Evolutionary conservation across 805 yeast species (phyloP).

Genomic region (Wickerhamiella bombiphila): DNA sequence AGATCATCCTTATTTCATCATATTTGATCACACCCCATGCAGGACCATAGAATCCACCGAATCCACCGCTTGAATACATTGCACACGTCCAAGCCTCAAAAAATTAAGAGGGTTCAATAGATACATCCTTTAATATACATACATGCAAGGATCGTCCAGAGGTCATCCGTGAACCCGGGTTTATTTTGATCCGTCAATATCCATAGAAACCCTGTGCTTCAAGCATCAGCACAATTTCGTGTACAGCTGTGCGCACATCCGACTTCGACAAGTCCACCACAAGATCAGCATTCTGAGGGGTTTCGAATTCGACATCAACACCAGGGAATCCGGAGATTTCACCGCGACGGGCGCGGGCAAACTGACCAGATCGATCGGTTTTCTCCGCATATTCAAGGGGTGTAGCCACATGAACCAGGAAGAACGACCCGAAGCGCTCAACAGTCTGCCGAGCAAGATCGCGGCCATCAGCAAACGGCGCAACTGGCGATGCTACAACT

Average conservation of each 20-base stretch:
- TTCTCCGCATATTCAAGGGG: slow-evolving; percentile 32
- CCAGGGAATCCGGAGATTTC: slow-evolving; percentile 36
- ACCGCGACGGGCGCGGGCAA: slow-evolving; percentile 31
- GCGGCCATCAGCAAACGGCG: slow-evolving; percentile 32
- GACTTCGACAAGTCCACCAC: slow-evolving; percentile 38
- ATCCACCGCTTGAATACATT: no score
- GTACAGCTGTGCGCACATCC: slow-evolving; percentile 56
- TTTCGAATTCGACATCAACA: slow-evolving; percentile 33
- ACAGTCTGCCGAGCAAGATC: slow-evolving; percentile 30
- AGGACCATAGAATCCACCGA: no score
- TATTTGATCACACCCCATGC: no score
- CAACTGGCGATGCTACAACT: slow-evolving; percentile 53
- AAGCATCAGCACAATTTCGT: slow-evolving; percentile 53
- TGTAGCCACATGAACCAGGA: slow-evolving; percentile 37
- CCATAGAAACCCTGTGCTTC: slow-evolving; percentile 74
- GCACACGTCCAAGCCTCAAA: no score
- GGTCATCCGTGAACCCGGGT: no score
- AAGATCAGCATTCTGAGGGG: slow-evolving; percentile 42
- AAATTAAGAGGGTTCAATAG: no score
- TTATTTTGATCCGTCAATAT: no score
- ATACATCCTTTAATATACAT: no score
- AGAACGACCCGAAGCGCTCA: slow-evolving; percentile 37
- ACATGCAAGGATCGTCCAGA: no score
- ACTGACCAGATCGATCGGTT: slow-evolving; percentile 38
- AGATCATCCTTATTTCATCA: no score